A percentile compares a stretch with the other conserved stretches of the same genome.
These are phyloP conservation scores for Beauveria asiatica DNA, from an alignment of 2,329 filamentous ascomycete genomes.

Conservation along the genomic window DNA sequence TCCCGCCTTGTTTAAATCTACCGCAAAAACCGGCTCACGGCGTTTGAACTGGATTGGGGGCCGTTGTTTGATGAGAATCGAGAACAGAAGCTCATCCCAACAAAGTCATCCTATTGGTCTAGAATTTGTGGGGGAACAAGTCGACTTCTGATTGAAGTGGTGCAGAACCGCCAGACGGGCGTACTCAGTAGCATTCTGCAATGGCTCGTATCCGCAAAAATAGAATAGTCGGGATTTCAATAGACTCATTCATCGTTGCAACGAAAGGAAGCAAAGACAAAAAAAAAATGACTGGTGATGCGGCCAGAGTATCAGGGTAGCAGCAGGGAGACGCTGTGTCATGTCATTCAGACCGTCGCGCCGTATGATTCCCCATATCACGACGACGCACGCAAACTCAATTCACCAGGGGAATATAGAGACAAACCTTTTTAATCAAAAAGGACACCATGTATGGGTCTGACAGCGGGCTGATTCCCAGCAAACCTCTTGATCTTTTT, in stretches of 20 bases:
- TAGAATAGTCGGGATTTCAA: not conserved
- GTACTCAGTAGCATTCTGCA: not conserved
- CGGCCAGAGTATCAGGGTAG: too few species aligned
- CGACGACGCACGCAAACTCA: too few species aligned
- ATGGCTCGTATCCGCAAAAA: constrained; percentile 1
- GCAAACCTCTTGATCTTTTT: too few species aligned
- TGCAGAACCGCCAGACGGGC: too few species aligned
- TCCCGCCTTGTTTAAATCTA: not conserved
- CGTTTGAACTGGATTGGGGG: not conserved
- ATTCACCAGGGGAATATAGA: too few species aligned
- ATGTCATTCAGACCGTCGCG: not conserved
- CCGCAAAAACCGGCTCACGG: not conserved
- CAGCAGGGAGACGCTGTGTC: not conserved
- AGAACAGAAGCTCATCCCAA: not conserved
- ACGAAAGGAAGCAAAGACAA: too few species aligned
- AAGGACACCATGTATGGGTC: too few species aligned
- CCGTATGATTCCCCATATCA: not conserved
- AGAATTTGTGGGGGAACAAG: not conserved
- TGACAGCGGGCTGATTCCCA: too few species aligned
- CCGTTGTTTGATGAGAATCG: not conserved
- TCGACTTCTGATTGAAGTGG: too few species aligned
- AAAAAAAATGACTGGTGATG: not conserved
- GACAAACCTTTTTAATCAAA: too few species aligned
- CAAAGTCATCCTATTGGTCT: not conserved
- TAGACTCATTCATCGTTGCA: too few species aligned